Conservation (phyloP, 768 basidiomycete genomes). For the Suillus americanus region DNA sequence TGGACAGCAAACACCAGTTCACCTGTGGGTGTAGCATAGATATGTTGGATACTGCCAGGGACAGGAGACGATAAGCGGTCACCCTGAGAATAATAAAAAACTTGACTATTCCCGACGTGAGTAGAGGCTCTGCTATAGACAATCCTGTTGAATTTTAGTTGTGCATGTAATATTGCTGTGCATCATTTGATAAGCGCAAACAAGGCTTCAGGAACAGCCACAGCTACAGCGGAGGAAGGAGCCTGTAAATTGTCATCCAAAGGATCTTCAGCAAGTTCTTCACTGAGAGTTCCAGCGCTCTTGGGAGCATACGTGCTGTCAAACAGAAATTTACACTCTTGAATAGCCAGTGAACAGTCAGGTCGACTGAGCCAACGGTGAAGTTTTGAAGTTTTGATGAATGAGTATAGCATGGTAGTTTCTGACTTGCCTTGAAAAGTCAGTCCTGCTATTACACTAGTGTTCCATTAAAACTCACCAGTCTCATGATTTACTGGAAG, state of each 20-base stretch:
- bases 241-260: background rate
- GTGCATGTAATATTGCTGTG: slow-evolving; percentile 2
- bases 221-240: background rate
- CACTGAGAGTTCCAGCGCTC: background rate
- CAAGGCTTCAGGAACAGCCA: background rate
- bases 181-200: background rate
- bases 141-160: background rate
- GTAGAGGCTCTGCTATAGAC: slow-evolving; percentile 2
- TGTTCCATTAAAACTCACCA: slow-evolving; percentile 19
- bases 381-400: slow-evolving; percentile 16
- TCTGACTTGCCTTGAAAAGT: slow-evolving; percentile 9
- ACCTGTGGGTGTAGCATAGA: background rate
- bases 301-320: slow-evolving; percentile 1
- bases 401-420: slow-evolving; percentile 6
- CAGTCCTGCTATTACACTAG: background rate
- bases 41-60: slow-evolving; percentile 6
- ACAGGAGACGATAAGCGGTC: background rate
- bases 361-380: slow-evolving; percentile 11
- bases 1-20: slow-evolving; percentile 10
- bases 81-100: background rate
- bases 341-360: slow-evolving; percentile 8
- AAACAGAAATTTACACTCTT: slow-evolving; percentile 11
- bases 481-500: slow-evolving; percentile 30
- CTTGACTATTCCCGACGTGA: background rate
- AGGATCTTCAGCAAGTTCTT: background rate